phyloP scores from a whole-genome alignment of 352 stramenopile genomes.

The Phytophthora idaei region DNA sequence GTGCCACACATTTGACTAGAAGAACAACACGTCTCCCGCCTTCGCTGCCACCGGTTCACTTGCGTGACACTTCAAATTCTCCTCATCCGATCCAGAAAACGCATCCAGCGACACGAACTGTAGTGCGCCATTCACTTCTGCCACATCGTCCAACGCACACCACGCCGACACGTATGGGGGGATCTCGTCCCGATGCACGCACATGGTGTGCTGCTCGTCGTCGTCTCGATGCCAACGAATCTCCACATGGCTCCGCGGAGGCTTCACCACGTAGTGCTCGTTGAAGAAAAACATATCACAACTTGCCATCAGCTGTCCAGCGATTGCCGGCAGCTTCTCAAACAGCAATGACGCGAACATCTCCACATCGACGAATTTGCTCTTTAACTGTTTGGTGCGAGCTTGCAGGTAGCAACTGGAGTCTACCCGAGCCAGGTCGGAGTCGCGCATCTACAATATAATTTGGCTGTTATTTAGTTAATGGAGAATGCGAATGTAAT shows the following conservation, averaged over 20 bases:
- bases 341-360: slow-evolving; percentile 48
- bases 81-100: not conserved
- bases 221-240: slow-evolving; percentile 83
- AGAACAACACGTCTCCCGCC: slow-evolving; percentile 63
- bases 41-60: slow-evolving; percentile 35
- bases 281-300: slow-evolving; percentile 67
- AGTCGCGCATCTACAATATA: slow-evolving; percentile 46
- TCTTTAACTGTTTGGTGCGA: slow-evolving; percentile 36
- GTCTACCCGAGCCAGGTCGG: slow-evolving; percentile 32
- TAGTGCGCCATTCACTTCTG: slow-evolving; percentile 52
- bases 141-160: slow-evolving; percentile 71
- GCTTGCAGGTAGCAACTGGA: slow-evolving; percentile 32
- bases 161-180: slow-evolving; percentile 67
- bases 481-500: not conserved
- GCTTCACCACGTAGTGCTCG: slow-evolving; percentile 83
- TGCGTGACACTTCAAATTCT: slow-evolving; percentile 15
- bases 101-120: slow-evolving; percentile 53
- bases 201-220: slow-evolving; percentile 79
- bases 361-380: not conserved
- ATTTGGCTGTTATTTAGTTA: not conserved
- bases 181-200: slow-evolving; percentile 55
- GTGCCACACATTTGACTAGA: slow-evolving; percentile 78
- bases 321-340: slow-evolving; percentile 40
- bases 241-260: slow-evolving; percentile 53
- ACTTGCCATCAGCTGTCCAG: slow-evolving; percentile 20